Conservation (phyloP, 805 yeast species). For the Ogataea thermomethanolica region DNA sequence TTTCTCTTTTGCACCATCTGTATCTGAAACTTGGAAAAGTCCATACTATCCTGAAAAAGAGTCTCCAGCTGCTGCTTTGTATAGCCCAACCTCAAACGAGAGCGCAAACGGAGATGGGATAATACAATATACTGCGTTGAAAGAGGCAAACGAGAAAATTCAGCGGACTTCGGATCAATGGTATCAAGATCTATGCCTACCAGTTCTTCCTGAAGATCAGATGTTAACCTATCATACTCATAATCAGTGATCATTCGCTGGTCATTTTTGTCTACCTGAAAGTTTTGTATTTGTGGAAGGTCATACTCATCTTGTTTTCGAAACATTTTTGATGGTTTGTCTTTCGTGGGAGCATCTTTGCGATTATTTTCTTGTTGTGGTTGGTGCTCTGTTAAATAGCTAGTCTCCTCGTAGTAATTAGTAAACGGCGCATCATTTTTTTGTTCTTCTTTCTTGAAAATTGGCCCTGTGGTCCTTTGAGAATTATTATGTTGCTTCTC, state of each 20-base stretch:
- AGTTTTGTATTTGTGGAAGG: conserved; percentile 60
- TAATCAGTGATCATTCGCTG: conserved; percentile 69
- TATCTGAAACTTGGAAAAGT: conserved; percentile 89
- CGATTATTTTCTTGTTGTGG: conserved; percentile 1
- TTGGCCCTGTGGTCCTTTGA: conserved; percentile 7
- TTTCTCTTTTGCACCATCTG: conserved; percentile 90
- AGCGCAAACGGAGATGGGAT: conserved; percentile 75
- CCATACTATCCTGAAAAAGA: conserved; percentile 80
- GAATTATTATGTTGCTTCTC: conserved; percentile 22
- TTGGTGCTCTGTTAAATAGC: conserved; percentile 13
- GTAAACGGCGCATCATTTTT: conserved; percentile 29
- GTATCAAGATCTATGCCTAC: conserved; percentile 67
- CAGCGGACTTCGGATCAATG: conserved; percentile 80
- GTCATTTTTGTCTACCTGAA: conserved; percentile 55
- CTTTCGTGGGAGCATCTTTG: conserved; percentile 9
- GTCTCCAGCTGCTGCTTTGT: conserved; percentile 81
- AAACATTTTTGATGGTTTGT: conserved; percentile 34
- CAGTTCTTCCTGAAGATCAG: conserved; percentile 54
- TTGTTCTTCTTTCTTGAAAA: conserved; percentile 11
- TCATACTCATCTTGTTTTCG: conserved; percentile 77
- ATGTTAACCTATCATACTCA: conserved; percentile 61
- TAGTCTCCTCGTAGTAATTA: conserved; percentile 38
- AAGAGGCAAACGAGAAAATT: conserved; percentile 72
- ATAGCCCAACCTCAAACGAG: conserved; percentile 93
- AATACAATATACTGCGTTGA: conserved; percentile 85